Base-by-base conservation (phyloP, 345 rosid species). In the Trapa bicornis region DNA sequence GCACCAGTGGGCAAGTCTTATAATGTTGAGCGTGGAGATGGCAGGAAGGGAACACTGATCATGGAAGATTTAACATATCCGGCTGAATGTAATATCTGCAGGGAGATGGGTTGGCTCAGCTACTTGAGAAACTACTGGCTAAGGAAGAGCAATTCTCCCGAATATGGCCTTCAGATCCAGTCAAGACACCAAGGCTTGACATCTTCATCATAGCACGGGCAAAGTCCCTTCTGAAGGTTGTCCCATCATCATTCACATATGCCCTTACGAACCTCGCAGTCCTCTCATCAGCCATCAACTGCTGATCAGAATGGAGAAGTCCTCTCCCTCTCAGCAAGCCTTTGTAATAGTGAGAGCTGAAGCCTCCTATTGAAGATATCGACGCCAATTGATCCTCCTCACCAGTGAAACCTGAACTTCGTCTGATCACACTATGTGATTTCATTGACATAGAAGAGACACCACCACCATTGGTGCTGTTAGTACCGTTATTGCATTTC, bases 131-230 rank as follows among this genome's bases (percentile, higher is more conserved):
- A 58, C 15, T 33, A 35, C 12, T 58, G 58, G 56, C n/a, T 1
- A 64, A 4, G 62, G 52, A 42, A 35, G 75, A 67, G 66, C 75
- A 67, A 48, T 72, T 72, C 56, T 36, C 42, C 35, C 75, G 75
- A 41, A 72, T 41, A 67, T 62, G 66, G 22, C 88, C 84, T 64
- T 68, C 75, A 43, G 67, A 65, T 69, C 80, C 80, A 1, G 76
- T 70, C 65, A 84, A 67, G 50, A 72, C 75, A 35, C 65, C 73
- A 9, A 72, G 82, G 72, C 57, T 74, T 5, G 87, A 81, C 80
- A 81, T 70, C 77, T 78, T 84, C 67, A 80, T 60, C 88, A 84
- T 84, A 17, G 64, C 80, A 65, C 80, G 75, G 39, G 84, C 80
- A 41, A 81, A 81, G 57, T 84, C 77, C 64, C 35, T 73, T 73